Base-by-base conservation (phyloP, 208 protist genomes). In the Histomonas meleagridis region DNA sequence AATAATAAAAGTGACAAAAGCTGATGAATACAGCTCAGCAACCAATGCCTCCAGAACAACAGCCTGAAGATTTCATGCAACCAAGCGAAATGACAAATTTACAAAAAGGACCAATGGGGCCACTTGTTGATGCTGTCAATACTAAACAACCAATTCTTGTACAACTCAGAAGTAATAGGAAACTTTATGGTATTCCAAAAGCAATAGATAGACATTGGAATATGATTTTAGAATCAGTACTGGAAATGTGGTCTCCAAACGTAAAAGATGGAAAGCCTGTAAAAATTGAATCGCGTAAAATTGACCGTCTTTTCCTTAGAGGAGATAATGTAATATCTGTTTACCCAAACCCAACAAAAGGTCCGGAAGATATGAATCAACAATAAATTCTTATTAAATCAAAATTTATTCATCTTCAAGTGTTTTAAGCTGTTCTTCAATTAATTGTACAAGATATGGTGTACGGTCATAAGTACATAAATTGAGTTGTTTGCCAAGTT, bases 271-370 rank as follows among this genome's bases (percentile, higher is more conserved):
- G 70, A 2, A 32, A 81, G 43, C 70, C 70, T n/a, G 40, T 43
- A 12, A 1, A 32, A 51, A 43, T 43, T 51, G 5, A 7, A n/a
- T 10, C 21, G 9, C 9, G 70, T 32, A 48, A 43, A 51, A 81
- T 81, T 51, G n/a, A 48, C 12, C 26, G 70, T 46, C 40, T 81
- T 12, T 81, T 81, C n/a, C 51, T 81, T 10, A 3, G 70, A 18
- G 70, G 70, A 9, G 70, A 81, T 51, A 81, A 81, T 23, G 70
- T 81, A 28, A 81, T 81, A 12, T 81, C 40, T 23, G 35, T 81
- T 48, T 81, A 81, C 51, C 70, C 70, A 81, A 81, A 81, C 51
- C 70, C 70, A n/a, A 81, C n/a, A n/a, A n/a, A n/a, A n/a, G n/a
- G n/a, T n/a, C n/a, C n/a, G n/a, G n/a, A n/a, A n/a, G n/a, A n/a